phyloP scores from a whole-genome alignment of 2,329 filamentous ascomycete species.

The Fusarium sp. region DNA sequence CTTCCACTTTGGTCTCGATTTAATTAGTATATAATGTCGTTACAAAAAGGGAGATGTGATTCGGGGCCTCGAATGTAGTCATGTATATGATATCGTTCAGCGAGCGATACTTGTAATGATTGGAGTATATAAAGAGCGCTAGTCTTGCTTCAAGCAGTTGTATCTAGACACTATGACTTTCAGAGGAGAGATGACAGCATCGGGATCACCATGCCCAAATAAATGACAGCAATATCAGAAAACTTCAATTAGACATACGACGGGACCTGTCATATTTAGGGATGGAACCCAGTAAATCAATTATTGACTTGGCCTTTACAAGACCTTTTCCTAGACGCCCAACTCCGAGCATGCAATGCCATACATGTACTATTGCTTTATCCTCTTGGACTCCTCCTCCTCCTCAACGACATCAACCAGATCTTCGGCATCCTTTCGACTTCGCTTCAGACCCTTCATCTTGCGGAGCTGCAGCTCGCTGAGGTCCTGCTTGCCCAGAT shows the following conservation, averaged over 20 bases:
- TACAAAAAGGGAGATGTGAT: conserved; percentile 5
- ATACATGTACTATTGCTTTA: conserved; percentile 43
- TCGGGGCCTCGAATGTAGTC: not conserved
- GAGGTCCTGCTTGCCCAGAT: conserved; percentile 90
- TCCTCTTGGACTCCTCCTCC: conserved; percentile 51
- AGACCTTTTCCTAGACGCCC: conserved; percentile 45
- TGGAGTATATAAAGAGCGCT: not conserved
- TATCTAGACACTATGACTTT: not conserved
- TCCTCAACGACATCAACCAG: conserved; percentile 54
- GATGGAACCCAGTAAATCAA: conserved; percentile 36
- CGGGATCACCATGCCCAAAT: not conserved
- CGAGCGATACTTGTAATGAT: not conserved
- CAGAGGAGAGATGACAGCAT: not conserved
- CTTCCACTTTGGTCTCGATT: not conserved
- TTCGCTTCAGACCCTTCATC: conserved; percentile 98
- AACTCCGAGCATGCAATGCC: conserved; percentile 41
- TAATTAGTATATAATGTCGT: conserved; percentile 21
- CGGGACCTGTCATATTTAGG: conserved; percentile 1
- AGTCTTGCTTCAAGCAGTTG: not conserved
- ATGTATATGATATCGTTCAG: not conserved
- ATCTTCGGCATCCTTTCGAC: conserved; percentile 65
- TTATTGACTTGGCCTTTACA: conserved; percentile 40
- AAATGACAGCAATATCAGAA: not conserved
- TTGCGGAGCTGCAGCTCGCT: conserved; percentile 90
- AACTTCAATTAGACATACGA: not conserved